Evolutionary conservation across 768 basidiomycete species (phyloP).

Genomic region (Xerocomus brunneocitrinus): DNA sequence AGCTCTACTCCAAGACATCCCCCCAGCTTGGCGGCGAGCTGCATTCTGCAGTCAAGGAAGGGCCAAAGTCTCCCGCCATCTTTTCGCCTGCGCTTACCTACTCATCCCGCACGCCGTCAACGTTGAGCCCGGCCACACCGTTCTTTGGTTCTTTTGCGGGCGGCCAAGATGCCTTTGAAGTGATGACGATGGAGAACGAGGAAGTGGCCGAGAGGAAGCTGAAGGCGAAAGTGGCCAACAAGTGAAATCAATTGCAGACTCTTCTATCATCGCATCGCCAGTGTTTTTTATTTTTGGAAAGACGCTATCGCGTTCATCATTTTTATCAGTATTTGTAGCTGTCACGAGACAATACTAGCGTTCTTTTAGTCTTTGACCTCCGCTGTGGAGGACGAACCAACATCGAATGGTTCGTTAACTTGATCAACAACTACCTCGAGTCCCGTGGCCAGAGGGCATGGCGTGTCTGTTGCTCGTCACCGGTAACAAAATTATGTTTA

Average conservation of each 20-base stretch:
- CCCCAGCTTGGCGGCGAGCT: constrained; percentile 12
- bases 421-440: neutral
- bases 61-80: constrained; percentile 45
- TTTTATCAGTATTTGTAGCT: constrained; percentile 6
- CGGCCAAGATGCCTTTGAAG: constrained; percentile 30
- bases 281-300: constrained; percentile 6
- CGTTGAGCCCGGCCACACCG: constrained; percentile 66
- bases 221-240: constrained; percentile 17
- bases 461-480: too few relatives aligned
- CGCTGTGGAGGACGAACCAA: too few relatives aligned
- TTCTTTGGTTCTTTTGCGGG: constrained; percentile 57
- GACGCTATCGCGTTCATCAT: constrained; percentile 6
- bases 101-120: constrained; percentile 59
- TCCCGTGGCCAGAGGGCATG: neutral
- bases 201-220: constrained; percentile 22
- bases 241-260: constrained; percentile 6
- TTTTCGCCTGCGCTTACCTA: constrained; percentile 68
- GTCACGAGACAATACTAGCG: neutral
- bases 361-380: too few relatives aligned
- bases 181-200: constrained; percentile 19
- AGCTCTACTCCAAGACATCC: constrained; percentile 9
- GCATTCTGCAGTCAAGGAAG: constrained; percentile 23
- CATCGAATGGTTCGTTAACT: too few relatives aligned
- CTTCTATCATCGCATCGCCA: neutral
- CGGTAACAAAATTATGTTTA: too few relatives aligned